Conservation (phyloP, 1,284 basidiomycete species). For the Mycena sp. region DNA sequence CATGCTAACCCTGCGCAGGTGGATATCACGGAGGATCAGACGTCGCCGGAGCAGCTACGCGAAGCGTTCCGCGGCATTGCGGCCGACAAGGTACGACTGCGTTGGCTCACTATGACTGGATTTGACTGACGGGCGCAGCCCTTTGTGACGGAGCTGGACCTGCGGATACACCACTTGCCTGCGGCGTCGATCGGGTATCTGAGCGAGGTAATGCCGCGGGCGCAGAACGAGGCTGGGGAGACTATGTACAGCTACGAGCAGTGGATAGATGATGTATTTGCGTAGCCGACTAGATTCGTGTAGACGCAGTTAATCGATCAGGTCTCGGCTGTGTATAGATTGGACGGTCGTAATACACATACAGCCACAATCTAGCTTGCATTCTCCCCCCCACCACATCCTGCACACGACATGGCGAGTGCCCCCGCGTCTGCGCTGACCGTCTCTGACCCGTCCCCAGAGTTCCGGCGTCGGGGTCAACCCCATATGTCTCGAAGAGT, state of each 20-base stretch:
- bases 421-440: background rate
- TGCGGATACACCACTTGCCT: slow-evolving; percentile 88
- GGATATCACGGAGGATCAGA: slow-evolving; percentile 96
- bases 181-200: slow-evolving; percentile 85
- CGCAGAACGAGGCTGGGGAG: slow-evolving; percentile 63
- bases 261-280: slow-evolving; percentile 83
- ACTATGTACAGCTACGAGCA: slow-evolving; percentile 79
- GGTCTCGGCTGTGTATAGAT: slow-evolving; percentile 4
- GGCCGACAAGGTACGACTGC: slow-evolving; percentile 77
- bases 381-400: slow-evolving; percentile 20
- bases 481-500: slow-evolving; percentile 68
- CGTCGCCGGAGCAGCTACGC: slow-evolving; percentile 90
- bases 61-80: slow-evolving; percentile 95
- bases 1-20: slow-evolving; percentile 59
- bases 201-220: slow-evolving; percentile 75
- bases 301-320: slow-evolving; percentile 17
- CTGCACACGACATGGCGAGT: slow-evolving; percentile 30
- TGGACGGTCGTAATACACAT: background rate
- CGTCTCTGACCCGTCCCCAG: slow-evolving; percentile 46
- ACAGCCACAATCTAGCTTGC: slow-evolving; percentile 39
- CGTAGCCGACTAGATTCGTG: slow-evolving; percentile 41
- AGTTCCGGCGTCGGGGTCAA: slow-evolving; percentile 81
- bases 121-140: slow-evolving; percentile 61
- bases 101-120: slow-evolving; percentile 17
- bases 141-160: slow-evolving; percentile 93